Base-by-base conservation (phyloP, 1,139 yeast genomes). In the Taphrina confusa region DNA sequence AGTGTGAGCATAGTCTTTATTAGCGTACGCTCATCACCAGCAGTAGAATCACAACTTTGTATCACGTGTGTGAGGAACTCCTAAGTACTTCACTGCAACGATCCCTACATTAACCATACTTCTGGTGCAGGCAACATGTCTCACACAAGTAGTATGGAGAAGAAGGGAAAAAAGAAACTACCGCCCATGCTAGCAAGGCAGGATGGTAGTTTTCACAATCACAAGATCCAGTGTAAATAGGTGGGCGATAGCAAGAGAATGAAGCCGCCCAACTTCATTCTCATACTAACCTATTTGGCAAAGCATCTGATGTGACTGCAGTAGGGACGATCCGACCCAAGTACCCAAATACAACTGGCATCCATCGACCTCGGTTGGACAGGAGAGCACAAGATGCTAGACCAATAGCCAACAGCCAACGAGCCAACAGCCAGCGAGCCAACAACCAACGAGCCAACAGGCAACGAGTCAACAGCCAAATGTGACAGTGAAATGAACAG, bases 191-290 rank as follows among this genome's bases (percentile, higher is more conserved):
- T n/a, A n/a, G 39, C 39, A 34, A 20, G 39, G 14, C 14, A 9
- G 16, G 14, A 4, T 9, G 39, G 39, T n/a, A 9, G 39, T 34
- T n/a, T 34, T 34, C 14, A 34, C 39, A 34, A 34, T 34, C 39
- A 34, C 39, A 34, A 34, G 39, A 34, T 34, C 8, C 11, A n/a
- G 12, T n/a, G 6, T n/a, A 34, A 20, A 34, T 34, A 34, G 39
- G 14, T 34, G 39, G 39, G 39, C 39, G 3, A 34, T 34, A 34
- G 39, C 16, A 34, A 11, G 39, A 34, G 39, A 34, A 34, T 9
- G 11, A 34, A 34, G 39, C 16, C 39, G 39, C 39, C 39, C 39
- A n/a, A 34, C 39, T 34, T 34, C 16, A 30, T n/a, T 34, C 39
- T 34, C 39, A 9, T n/a, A 34, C 39, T 34, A 34, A 9, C 16